Evolutionary conservation across 1,284 basidiomycete species (phyloP).

Genomic region (Coniophora puteana): DNA sequence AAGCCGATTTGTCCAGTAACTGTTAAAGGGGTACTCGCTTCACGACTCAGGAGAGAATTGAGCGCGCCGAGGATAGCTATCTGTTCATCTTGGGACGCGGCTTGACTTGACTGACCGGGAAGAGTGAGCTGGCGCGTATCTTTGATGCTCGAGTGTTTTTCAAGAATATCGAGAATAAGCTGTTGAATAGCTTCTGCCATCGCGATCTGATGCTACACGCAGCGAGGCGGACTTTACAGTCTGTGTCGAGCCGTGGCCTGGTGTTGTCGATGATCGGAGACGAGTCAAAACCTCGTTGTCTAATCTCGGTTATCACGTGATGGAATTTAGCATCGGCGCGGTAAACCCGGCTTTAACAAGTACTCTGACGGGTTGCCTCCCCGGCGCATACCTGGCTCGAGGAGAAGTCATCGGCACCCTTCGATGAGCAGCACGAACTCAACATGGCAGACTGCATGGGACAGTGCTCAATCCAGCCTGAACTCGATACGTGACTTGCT

Average conservation of each 20-base stretch:
- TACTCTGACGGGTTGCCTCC: too few relatives aligned
- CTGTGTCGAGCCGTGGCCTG: background rate
- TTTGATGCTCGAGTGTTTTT: conserved; percentile 52
- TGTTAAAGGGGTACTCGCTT: conserved; percentile 48
- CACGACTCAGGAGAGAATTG: conserved; percentile 83
- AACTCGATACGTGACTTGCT: conserved; percentile 41
- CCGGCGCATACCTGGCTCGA: too few relatives aligned
- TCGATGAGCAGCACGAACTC: conserved; percentile 17
- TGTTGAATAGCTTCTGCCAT: conserved; percentile 82
- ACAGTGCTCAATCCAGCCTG: conserved; percentile 51
- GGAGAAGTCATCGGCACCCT: too few relatives aligned
- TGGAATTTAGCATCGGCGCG: too few relatives aligned
- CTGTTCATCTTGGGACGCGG: conserved; percentile 71
- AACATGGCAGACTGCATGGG: conserved; percentile 62
- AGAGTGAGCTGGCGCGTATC: conserved; percentile 75
- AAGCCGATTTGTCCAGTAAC: conserved; percentile 12
- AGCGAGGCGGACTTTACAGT: conserved; percentile 3
- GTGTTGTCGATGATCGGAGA: background rate
- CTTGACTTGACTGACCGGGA: conserved; percentile 57
- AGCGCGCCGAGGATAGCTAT: conserved; percentile 82
- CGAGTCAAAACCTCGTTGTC: conserved; percentile 9
- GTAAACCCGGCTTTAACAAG: too few relatives aligned
- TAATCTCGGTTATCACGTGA: conserved; percentile 21
- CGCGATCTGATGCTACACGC: conserved; percentile 6
- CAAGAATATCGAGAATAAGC: conserved; percentile 72